A percentile compares a stretch with the other conserved stretches of the same genome.
Evolutionary conservation across 768 basidiomycete genomes (phyloP).

Genomic region (Termitomyces eurrhizus): DNA sequence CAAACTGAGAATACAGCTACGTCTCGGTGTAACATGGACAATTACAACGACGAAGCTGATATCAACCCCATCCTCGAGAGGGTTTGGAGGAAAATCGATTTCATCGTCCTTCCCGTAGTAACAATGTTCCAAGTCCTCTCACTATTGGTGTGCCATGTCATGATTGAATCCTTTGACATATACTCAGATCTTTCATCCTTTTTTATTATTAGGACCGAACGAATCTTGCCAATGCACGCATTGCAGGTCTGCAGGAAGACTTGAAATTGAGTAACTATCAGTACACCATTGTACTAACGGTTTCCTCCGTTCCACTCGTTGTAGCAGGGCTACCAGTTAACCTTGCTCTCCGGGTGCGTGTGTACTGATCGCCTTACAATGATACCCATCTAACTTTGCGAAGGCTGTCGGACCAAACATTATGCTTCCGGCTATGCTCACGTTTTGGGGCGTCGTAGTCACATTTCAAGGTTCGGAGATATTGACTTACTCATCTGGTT

Average conservation of each 20-base stretch:
- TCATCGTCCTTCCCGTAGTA: not conserved
- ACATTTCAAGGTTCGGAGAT: not conserved
- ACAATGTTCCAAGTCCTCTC: not conserved
- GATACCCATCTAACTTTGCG: not conserved
- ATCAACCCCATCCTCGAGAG: not conserved
- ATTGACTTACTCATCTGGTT: too few relatives aligned
- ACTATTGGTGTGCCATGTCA: not conserved
- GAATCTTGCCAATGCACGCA: not conserved
- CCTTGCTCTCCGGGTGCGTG: not conserved
- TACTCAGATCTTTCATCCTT: not conserved
- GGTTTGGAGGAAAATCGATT: not conserved
- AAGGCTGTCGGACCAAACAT: not conserved
- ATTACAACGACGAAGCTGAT: not conserved
- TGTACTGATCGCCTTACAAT: accelerated
- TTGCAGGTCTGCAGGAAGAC: not conserved
- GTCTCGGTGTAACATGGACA: not conserved
- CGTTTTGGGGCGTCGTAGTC: not conserved
- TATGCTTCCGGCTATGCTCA: not conserved
- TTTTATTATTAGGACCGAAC: not conserved
- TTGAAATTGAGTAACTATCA: not conserved
- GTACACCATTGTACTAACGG: not conserved
- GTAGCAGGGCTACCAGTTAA: not conserved
- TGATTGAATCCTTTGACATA: not conserved
- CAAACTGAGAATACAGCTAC: not conserved
- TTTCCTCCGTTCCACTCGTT: not conserved